Evolutionary conservation across 331 rosid species (phyloP).

Genomic region (Prunus yedoensis): DNA sequence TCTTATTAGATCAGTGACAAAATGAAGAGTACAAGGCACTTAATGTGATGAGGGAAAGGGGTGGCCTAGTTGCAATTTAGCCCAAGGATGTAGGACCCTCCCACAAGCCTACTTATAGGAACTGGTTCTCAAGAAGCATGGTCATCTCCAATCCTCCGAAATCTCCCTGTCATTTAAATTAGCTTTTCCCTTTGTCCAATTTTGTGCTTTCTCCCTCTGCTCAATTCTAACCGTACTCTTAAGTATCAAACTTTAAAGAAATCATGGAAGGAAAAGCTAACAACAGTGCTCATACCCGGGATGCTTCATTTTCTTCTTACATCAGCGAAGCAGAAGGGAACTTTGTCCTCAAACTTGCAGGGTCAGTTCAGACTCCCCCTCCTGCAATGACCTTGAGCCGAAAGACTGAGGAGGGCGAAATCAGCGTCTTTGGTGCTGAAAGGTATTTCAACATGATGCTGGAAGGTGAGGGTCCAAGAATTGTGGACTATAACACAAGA

Average conservation of each 20-base stretch:
- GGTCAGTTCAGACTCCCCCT: conserved; percentile 27
- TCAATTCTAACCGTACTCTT: not conserved
- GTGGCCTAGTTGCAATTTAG: not conserved
- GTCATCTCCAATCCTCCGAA: conserved; percentile 17
- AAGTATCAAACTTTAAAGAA: not conserved
- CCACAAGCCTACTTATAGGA: conserved; percentile 30
- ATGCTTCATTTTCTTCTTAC: conserved; percentile 38
- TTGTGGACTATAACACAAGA: conserved; percentile 7
- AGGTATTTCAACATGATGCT: conserved; percentile 43
- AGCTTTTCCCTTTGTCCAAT: conserved; percentile 4
- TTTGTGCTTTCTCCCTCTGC: not conserved
- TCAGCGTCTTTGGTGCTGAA: conserved; percentile 49
- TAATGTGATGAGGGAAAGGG: not conserved
- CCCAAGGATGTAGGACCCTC: conserved; percentile 24
- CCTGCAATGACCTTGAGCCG: conserved; percentile 22
- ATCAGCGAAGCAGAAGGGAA: conserved; percentile 27
- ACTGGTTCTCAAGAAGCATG: conserved; percentile 11
- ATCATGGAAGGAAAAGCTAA: conserved; percentile 31
- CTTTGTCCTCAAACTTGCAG: conserved; percentile 13
- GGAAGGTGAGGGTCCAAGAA: conserved; percentile 11
- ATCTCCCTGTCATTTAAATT: conserved; percentile 5
- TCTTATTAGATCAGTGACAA: not conserved
- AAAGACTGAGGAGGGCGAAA: conserved; percentile 33
- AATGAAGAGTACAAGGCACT: not conserved
- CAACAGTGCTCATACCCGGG: conserved; percentile 9